These are phyloP conservation scores for Quercus mongolica DNA, from an alignment of 306 rosid species.

Conservation along the genomic window DNA sequence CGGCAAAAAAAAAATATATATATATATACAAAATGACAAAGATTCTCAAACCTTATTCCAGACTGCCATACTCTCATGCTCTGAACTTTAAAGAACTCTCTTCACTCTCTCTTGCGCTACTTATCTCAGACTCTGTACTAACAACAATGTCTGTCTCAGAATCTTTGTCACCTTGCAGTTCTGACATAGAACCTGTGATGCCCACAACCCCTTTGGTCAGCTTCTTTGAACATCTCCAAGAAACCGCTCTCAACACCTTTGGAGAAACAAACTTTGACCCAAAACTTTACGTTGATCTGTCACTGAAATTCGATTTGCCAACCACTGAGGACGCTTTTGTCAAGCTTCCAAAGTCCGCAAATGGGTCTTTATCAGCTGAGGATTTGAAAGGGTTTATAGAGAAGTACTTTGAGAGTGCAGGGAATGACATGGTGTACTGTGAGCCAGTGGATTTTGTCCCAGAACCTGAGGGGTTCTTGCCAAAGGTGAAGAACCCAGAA, in stretches of 20 bases:
- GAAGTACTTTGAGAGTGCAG: constrained; percentile 46
- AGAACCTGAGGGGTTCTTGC: constrained; percentile 59
- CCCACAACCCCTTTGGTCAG: constrained; percentile 53
- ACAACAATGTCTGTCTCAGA: background rate
- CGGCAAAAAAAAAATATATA: no score
- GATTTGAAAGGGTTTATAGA: constrained; percentile 37
- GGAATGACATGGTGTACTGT: constrained; percentile 59
- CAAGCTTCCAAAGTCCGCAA: constrained; percentile 27
- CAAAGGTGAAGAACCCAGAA: constrained; percentile 50
- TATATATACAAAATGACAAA: no score
- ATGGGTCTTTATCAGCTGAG: constrained; percentile 34
- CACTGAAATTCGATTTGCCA: constrained; percentile 45
- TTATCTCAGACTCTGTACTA: background rate
- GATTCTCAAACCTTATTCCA: background rate
- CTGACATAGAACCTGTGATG: constrained; percentile 10
- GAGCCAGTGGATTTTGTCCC: constrained; percentile 61
- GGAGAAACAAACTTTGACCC: constrained; percentile 55
- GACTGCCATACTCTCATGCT: background rate
- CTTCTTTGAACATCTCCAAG: constrained; percentile 58
- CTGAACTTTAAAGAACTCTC: background rate
- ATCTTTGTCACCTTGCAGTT: constrained; percentile 5
- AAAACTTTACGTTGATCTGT: constrained; percentile 70
- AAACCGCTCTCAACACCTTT: constrained; percentile 45
- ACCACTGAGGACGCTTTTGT: constrained; percentile 45
- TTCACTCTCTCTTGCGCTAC: background rate